These are phyloP conservation scores for Spergularia bocconei DNA, from an alignment of 148 eudicot species.

Conservation along the genomic window DNA sequence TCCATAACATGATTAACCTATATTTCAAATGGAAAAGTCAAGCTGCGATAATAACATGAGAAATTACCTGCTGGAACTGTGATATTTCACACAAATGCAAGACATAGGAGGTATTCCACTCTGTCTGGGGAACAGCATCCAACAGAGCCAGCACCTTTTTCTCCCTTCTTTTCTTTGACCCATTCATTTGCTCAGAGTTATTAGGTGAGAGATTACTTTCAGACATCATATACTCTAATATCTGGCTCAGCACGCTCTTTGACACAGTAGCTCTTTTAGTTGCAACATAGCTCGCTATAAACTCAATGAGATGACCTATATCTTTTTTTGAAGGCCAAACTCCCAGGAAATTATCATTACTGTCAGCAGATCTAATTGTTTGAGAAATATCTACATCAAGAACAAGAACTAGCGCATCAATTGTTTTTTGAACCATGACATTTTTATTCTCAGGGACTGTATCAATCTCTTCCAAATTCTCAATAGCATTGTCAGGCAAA, in stretches of 20 bases:
- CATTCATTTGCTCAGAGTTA: constrained; percentile 31
- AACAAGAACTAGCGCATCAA: constrained; percentile 70
- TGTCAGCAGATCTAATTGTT: constrained; percentile 40
- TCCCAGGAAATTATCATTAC: constrained; percentile 33
- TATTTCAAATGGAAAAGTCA: background rate
- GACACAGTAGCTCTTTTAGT: constrained; percentile 56
- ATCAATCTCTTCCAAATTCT: constrained; percentile 30
- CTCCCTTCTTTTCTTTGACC: constrained; percentile 55
- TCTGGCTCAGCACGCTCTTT: constrained; percentile 53
- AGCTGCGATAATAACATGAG: background rate
- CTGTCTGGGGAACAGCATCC: constrained; percentile 67
- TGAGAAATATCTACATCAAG: constrained; percentile 51
- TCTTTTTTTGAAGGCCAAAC: constrained; percentile 83
- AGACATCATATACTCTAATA: constrained; percentile 74
- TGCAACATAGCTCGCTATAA: constrained; percentile 63
- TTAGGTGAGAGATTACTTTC: constrained; percentile 41
- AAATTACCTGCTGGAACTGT: constrained; percentile 81
- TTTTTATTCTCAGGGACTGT: constrained; percentile 31
- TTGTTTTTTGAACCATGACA: constrained; percentile 56
- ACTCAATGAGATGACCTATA: constrained; percentile 64
- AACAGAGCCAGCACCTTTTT: constrained; percentile 74
- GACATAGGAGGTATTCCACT: constrained; percentile 72
- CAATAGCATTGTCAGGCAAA: constrained; percentile 29
- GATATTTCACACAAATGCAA: constrained; percentile 67
- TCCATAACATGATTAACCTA: background rate